Percentiles rank a stretch among this genome's conserved stretches.
These are phyloP conservation scores for Hemisphaericaspora nanyangensis DNA, from an alignment of 805 yeast species.

Conservation along the genomic window DNA sequence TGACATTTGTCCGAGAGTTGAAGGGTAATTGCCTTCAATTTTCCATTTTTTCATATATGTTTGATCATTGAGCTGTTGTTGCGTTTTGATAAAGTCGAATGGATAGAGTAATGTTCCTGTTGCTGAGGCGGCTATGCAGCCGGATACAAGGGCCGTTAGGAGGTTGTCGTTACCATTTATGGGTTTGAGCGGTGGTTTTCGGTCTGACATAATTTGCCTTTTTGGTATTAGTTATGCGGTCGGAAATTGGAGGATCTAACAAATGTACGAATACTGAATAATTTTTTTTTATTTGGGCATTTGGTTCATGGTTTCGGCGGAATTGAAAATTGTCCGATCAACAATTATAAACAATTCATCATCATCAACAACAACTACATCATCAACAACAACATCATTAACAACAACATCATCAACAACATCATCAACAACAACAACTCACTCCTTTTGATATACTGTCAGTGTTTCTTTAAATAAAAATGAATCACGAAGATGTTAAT, in stretches of 20 bases:
- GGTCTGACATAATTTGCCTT: not conserved
- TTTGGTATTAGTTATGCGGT: slow-evolving; percentile 1
- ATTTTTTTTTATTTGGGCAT: not conserved
- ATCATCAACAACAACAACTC: too few species aligned
- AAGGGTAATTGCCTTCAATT: slow-evolving; percentile 30
- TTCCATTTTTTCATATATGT: slow-evolving; percentile 29
- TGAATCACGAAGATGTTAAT: too few species aligned
- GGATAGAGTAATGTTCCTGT: slow-evolving; percentile 68
- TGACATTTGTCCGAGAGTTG: slow-evolving; percentile 31
- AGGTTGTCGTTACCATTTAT: slow-evolving; percentile 31
- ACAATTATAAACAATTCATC: not conserved
- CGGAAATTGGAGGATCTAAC: not conserved
- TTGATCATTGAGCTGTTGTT: slow-evolving; percentile 53
- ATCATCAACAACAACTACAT: too few species aligned
- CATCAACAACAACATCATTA: too few species aligned
- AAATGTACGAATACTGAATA: not conserved
- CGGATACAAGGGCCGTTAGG: slow-evolving; percentile 56
- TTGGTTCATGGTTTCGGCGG: not conserved
- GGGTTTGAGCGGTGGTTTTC: not conserved
- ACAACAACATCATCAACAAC: too few species aligned
- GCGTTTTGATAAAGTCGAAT: slow-evolving; percentile 65
- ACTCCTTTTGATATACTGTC: too few species aligned
- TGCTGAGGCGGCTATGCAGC: slow-evolving; percentile 58
- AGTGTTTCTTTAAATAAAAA: too few species aligned
- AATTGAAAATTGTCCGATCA: too few species aligned